Evolutionary conservation across 306 rosid genomes (phyloP), one percentile per base, ranked within the genome.

Genomic region (Carpinus viminea): DNA sequence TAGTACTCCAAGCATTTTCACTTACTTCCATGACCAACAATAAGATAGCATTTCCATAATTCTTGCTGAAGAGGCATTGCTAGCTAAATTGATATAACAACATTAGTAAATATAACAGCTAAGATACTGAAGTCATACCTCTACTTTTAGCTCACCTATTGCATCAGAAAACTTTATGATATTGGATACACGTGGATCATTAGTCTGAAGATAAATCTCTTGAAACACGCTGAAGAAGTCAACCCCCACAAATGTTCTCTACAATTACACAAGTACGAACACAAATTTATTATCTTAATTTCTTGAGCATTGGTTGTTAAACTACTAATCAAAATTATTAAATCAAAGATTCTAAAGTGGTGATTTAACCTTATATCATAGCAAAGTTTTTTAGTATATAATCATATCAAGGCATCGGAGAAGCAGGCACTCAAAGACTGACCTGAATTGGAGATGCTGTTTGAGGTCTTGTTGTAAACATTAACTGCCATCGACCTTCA

Each of bases 181-280:
- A 82, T 94, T 92, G 83, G 88, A 77, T 7, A 92, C 97, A 3
- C 97, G 94, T 11, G 94, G 96, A 82, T 94, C 98, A 80, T 86
- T 92, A 41, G 97, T 83, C 83, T 53, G 86, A 76, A 94, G 97
- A 80, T 83, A 83, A 72, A 94, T 90, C 91, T 94, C 98, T 92
- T 94, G 98, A 80, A 90, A 92, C 61, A 94, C 94, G 17, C 84
- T 90, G 74, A 94, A 94, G 83, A 86, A 79, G 79, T 94, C 97
- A 68, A 94, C 93, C 83, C 98, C 97, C 7, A 94, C 98, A 92
- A 94, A 94, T 21, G 98, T 92, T 87, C 98, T 90, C 98, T 92
- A 87, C 81, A 82, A 73, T 26, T 65, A 78, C 34, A 75, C 17
- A 74, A 61, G 83, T 60, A 83, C 68, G 28, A 48, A 73, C 81